phyloP scores from a whole-genome alignment of 768 basidiomycete genomes.

The Podaxis pistillaris region DNA sequence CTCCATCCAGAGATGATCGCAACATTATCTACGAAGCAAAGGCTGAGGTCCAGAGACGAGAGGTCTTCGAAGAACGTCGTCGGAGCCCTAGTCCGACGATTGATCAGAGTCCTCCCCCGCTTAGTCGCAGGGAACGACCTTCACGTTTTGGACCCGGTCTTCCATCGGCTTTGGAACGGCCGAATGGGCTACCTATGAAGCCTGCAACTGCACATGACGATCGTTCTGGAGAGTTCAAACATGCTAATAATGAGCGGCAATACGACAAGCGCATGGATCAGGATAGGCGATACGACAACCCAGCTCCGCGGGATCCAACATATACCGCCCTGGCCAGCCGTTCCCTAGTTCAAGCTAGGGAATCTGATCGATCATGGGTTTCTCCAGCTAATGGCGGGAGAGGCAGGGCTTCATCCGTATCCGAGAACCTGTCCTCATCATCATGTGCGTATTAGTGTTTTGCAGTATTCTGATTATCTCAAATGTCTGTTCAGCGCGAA shows the following conservation, averaged over 20 bases:
- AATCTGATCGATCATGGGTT: background rate
- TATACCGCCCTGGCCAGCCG: background rate
- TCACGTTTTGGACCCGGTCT: constrained; percentile 10
- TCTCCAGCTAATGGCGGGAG: background rate
- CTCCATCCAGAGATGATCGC: constrained; percentile 13
- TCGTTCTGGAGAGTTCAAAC: background rate
- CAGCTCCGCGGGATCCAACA: background rate
- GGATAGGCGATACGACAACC: constrained; percentile 1
- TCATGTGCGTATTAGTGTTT: background rate
- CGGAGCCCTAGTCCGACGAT: constrained; percentile 2
- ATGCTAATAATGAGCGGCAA: background rate
- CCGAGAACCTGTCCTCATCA: background rate
- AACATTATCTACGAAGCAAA: constrained; percentile 8
- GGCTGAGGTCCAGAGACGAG: background rate
- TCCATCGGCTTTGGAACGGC: background rate
- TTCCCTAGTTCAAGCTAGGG: background rate
- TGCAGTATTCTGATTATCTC: background rate
- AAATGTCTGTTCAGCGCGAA: background rate
- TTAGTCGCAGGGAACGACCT: constrained; percentile 5
- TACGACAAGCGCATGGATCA: background rate
- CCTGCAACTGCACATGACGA: background rate
- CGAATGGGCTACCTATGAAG: constrained; percentile 8
- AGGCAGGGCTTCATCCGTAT: background rate
- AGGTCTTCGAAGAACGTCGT: constrained; percentile 1
- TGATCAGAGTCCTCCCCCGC: background rate